Evolutionary conservation across 2,329 filamentous ascomycete species (phyloP).

Genomic region (Monosporascus sp.): DNA sequence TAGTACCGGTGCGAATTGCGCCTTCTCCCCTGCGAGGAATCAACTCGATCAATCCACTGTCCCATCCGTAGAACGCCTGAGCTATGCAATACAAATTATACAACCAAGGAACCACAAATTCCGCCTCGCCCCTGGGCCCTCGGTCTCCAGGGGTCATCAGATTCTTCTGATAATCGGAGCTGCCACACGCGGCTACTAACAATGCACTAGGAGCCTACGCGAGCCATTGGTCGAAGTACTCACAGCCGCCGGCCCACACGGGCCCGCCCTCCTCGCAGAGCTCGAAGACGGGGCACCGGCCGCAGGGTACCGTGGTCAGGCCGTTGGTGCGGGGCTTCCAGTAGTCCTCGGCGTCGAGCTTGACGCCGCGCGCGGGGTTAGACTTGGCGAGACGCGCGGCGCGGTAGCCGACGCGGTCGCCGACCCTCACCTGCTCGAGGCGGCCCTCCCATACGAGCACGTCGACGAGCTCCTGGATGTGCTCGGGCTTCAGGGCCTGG

Average conservation of each 20-base stretch:
- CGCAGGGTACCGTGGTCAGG: conserved; percentile 84
- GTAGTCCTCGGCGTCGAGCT: conserved; percentile 22
- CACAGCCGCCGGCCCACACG: conserved; percentile 83
- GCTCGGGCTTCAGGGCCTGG: conserved; percentile 62
- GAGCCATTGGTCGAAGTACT: conserved; percentile 87
- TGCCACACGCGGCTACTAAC: conserved; percentile 7
- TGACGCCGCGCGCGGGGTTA: conserved; percentile 18
- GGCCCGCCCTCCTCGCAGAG: conserved; percentile 87
- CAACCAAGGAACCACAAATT: not conserved
- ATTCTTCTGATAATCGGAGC: no score
- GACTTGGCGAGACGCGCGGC: conserved; percentile 43
- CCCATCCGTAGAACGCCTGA: not conserved
- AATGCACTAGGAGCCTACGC: conserved; percentile 21
- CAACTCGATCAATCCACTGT: not conserved
- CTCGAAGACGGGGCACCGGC: conserved; percentile 86
- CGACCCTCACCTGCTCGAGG: conserved; percentile 59
- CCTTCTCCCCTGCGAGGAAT: no score
- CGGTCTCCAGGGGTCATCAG: no score
- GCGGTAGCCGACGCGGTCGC: conserved; percentile 46
- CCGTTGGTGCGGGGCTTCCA: conserved; percentile 55
- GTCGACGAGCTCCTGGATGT: conserved; percentile 80
- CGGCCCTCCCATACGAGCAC: conserved; percentile 85
- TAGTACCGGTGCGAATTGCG: no score
- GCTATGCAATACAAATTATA: not conserved
- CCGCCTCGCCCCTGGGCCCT: no score